Evolutionary conservation across 805 yeast species (phyloP), one percentile per base, ranked within the genome.

Genomic region (Starmerella tilneyi): DNA sequence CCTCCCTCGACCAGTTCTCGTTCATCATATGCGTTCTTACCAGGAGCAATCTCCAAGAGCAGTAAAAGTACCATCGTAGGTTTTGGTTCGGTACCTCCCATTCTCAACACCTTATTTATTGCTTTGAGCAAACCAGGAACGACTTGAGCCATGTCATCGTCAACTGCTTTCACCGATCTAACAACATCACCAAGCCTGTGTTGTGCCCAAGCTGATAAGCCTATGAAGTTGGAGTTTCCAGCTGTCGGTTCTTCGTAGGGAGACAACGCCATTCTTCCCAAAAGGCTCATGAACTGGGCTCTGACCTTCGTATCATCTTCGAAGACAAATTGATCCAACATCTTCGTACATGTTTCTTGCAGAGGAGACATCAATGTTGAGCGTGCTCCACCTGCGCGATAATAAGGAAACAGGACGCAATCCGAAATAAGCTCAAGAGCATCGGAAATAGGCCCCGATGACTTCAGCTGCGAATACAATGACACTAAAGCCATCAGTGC

Each of bases 321-420:
- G 16, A 66, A 53, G 15, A 60, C 45, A 8, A 58, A 19, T 1
- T 36, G 29, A 2, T 61, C 57, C 20, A 88, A 57, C 31, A 73
- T 73, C 0, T 65, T 65, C 23, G 84, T 56, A 1, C 84, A 76
- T 0, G 76, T 64, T 1, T 56, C 50, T 57, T 88, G 97, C 34
- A 89, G 63, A 9, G 70, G 68, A 0, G 96, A 74, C 43, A 78
- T 75, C 20, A 17, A 11, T 12, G 19, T 72, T 73, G 12, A 16
- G 62, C 56, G 32, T 68, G 64, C 58, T 85, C 95, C 4, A 64
- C 33, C 37, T 28, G 15, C 46, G 38, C 50, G 47, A 27, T 52
- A 48, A 26, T 44, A 45, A 2, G 51, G 55, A 32, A 52, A 55
- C 34, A 27, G 19, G 1, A 58, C 55, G 19, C 56, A 52, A 9